Percentiles rank a stretch among this genome's conserved stretches.
Conservation (phyloP, 331 rosid genomes). For the Stylosanthes scabra region DNA sequence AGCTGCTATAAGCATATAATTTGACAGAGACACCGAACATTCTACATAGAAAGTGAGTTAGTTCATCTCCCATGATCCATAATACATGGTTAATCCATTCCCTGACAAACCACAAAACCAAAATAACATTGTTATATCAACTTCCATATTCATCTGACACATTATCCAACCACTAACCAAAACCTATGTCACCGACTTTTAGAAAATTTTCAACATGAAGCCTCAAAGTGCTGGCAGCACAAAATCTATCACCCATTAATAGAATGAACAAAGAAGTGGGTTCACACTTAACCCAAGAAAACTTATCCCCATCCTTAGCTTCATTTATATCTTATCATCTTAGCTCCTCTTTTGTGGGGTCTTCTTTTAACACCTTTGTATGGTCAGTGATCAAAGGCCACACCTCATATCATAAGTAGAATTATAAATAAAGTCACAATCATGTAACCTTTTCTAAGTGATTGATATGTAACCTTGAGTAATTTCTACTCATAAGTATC, state of each 20-base stretch:
- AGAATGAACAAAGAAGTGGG: slow-evolving; percentile 46
- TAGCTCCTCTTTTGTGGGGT: slow-evolving; percentile 66
- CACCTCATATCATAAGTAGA: slow-evolving; percentile 24
- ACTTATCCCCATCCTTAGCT: slow-evolving; percentile 59
- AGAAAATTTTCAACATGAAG: slow-evolving; percentile 15
- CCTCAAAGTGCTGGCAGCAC: slow-evolving; percentile 18
- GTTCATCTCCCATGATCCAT: slow-evolving; percentile 23
- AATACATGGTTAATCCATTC: slow-evolving; percentile 9
- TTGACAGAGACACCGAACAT: slow-evolving; percentile 18
- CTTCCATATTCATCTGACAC: slow-evolving; percentile 28
- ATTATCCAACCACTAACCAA: slow-evolving; percentile 11
- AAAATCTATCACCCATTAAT: slow-evolving; percentile 34
- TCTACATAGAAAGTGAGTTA: neutral
- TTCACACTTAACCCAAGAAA: slow-evolving; percentile 66
- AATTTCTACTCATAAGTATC: neutral
- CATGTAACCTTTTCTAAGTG: neutral
- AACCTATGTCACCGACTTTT: slow-evolving; percentile 8
- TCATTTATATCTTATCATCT: slow-evolving; percentile 72
- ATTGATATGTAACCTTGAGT: neutral
- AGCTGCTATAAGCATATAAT: slow-evolving; percentile 4
- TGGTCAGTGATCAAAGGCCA: slow-evolving; percentile 49
- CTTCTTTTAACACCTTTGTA: slow-evolving; percentile 55
- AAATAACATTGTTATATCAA: neutral
- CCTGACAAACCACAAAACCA: slow-evolving; percentile 5
- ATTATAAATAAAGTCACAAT: slow-evolving; percentile 28